Evolutionary conservation across 2,329 filamentous ascomycete species (phyloP).

Genomic region (Xylariaceae sp.): DNA sequence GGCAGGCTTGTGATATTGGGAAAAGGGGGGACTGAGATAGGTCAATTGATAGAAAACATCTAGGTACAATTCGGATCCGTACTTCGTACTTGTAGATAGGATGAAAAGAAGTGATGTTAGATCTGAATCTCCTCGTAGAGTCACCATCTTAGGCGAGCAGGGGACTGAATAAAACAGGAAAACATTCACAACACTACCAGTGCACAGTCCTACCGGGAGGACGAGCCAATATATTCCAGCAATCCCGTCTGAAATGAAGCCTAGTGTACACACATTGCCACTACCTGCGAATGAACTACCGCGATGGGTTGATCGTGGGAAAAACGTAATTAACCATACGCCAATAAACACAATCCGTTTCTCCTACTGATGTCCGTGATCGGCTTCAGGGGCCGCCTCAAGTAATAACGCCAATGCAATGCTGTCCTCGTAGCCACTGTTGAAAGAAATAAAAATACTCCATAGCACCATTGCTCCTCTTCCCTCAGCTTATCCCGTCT

Average conservation of each 20-base stretch:
- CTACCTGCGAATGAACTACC: constrained; percentile 10
- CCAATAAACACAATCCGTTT: constrained; percentile 25
- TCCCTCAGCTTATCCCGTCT: not conserved
- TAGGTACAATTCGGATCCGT: too few relatives aligned
- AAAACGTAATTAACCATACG: constrained; percentile 22
- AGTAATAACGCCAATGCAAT: constrained; percentile 29
- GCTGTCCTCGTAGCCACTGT: constrained; percentile 16
- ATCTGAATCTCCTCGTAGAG: not conserved
- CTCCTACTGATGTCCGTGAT: constrained; percentile 23
- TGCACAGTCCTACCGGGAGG: not conserved
- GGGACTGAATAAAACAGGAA: not conserved
- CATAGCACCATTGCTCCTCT: not conserved
- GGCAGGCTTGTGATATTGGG: not conserved
- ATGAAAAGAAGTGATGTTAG: not conserved
- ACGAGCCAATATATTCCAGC: constrained; percentile 1
- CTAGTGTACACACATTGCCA: constrained; percentile 2
- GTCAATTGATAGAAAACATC: too few relatives aligned
- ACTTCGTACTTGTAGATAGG: not conserved
- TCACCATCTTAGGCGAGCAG: too few relatives aligned
- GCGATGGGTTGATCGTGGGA: constrained; percentile 7
- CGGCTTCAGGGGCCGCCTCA: constrained; percentile 15
- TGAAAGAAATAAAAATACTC: constrained; percentile 7
- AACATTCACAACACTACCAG: not conserved
- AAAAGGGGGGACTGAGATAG: not conserved
- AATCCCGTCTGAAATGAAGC: not conserved